Base-by-base conservation (phyloP, 2,329 filamentous ascomycete genomes). In the Diplocarpon rosae region DNA sequence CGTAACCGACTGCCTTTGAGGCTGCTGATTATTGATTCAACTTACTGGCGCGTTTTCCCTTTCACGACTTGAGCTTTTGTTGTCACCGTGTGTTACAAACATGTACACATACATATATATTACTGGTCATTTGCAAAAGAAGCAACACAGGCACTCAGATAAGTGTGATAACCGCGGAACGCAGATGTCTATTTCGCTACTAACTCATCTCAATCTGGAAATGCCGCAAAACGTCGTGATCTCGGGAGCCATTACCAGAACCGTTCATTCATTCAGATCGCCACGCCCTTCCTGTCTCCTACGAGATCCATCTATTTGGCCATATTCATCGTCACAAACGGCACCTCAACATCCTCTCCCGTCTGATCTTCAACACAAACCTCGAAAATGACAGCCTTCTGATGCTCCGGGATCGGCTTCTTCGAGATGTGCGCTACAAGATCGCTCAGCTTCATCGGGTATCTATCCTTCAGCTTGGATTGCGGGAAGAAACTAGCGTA, bases 341-440 rank as follows among this genome's bases (percentile, higher is more conserved):
- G 92, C 54, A 96, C 84, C 67, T 98, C 92, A 1, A 96, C 90
- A 63, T 98, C 92, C 67, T 96, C 87, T 52, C 85, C 90, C 3
- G 78, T 81, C 60, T 78, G 69, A 61, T 96, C 92, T 63, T 96
- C 90, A 0, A 84, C 86, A 6, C 92, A 93, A 54, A 95, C 84
- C 69, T 96, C 92, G 61, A 96, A 93, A 57, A 96, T 95, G 51
- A 96, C 78, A 59, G 95, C 90, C 72, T 85, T 92, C 69, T 95
- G 87, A 62, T 96, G 90, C 3, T 78, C 75, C 0, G 92, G 90
- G 46, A 98, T 83, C 2, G 82, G 75, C 71, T 95, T 95, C 73
- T 90, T 94, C 50, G 86, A 93, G 52, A 98, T 84, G 37, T 76
- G 78, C 67, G 90, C 86, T 5, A 95, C 83, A 39, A 98, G 73